These are phyloP conservation scores for Macrolepiota fuliginosa DNA, from an alignment of 768 basidiomycete genomes.

Conservation along the genomic window DNA sequence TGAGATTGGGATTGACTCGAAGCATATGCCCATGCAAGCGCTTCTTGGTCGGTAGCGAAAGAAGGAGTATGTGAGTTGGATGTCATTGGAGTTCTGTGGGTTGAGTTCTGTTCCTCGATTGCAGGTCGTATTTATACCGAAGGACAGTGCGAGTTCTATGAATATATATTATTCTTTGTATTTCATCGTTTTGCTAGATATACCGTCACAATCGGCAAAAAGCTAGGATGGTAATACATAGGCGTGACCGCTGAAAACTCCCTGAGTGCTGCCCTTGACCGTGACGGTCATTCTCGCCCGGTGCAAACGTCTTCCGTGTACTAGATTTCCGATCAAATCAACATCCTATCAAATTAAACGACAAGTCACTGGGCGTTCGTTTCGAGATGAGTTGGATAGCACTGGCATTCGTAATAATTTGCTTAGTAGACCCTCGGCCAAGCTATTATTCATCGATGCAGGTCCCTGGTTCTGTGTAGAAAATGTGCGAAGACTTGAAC, in stretches of 20 bases:
- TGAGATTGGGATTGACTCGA: background rate
- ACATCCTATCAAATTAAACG: background rate
- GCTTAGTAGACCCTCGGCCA: too few species aligned
- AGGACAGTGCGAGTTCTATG: too few species aligned
- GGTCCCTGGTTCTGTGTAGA: background rate
- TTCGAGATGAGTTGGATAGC: background rate
- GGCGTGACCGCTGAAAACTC: background rate
- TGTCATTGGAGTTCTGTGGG: constrained; percentile 5
- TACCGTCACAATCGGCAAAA: constrained; percentile 7
- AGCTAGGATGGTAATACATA: background rate
- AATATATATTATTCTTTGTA: background rate
- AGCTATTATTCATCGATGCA: background rate
- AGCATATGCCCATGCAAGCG: constrained; percentile 10
- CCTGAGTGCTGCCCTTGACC: background rate
- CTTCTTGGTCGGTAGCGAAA: constrained; percentile 7
- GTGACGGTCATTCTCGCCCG: background rate
- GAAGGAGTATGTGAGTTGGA: background rate
- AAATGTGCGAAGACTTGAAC: background rate
- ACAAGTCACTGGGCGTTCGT: background rate
- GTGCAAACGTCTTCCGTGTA: background rate
- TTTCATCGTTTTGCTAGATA: background rate
- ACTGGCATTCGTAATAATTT: too few species aligned
- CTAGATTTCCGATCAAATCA: background rate
- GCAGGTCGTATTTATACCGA: constrained; percentile 7
- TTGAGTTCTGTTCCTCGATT: background rate